Conservation (phyloP, 73 alveolate species). For the Paramecium sexaurelia region DNA sequence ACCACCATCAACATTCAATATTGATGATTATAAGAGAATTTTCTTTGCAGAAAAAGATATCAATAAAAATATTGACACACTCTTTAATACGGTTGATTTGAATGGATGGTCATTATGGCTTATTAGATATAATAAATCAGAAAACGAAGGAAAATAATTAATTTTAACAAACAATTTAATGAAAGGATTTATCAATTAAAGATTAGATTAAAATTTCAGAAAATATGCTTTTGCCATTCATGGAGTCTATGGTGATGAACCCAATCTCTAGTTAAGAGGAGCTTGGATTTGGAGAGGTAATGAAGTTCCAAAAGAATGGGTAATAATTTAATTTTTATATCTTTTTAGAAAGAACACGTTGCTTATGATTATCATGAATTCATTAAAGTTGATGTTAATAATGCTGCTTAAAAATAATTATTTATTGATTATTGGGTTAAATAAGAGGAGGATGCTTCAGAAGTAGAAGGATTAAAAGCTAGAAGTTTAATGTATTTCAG, state of each 20-base stretch:
- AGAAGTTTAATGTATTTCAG: slow-evolving; percentile 27
- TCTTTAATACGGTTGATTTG: slow-evolving; percentile 58
- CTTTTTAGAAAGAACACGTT: neutral
- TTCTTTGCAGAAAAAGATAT: slow-evolving; percentile 63
- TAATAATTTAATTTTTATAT: slow-evolving; percentile 37
- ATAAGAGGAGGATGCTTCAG: slow-evolving; percentile 9
- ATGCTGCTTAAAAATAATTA: neutral
- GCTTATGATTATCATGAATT: neutral
- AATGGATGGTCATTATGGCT: slow-evolving; percentile 86
- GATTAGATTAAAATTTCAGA: slow-evolving; percentile 85
- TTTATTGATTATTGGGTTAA: neutral
- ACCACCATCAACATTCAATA: slow-evolving; percentile 72
- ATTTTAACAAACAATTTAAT: slow-evolving; percentile 80
- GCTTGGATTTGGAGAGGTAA: slow-evolving; percentile 95
- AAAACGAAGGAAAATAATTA: slow-evolving; percentile 86
- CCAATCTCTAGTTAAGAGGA: slow-evolving; percentile 89
- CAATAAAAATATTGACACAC: slow-evolving; percentile 52
- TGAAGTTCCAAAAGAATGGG: slow-evolving; percentile 79
- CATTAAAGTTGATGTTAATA: neutral
- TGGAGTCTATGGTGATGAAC: slow-evolving; percentile 94
- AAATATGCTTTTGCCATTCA: slow-evolving; percentile 83
- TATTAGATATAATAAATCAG: slow-evolving; percentile 86
- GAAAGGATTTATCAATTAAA: slow-evolving; percentile 88
- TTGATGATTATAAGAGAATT: slow-evolving; percentile 68
- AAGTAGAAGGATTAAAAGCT: slow-evolving; percentile 18